A percentile compares a stretch with the other conserved stretches of the same genome.
These are phyloP conservation scores for Hypocreales sp. DNA, from an alignment of 2,329 filamentous ascomycete species.

Conservation along the genomic window DNA sequence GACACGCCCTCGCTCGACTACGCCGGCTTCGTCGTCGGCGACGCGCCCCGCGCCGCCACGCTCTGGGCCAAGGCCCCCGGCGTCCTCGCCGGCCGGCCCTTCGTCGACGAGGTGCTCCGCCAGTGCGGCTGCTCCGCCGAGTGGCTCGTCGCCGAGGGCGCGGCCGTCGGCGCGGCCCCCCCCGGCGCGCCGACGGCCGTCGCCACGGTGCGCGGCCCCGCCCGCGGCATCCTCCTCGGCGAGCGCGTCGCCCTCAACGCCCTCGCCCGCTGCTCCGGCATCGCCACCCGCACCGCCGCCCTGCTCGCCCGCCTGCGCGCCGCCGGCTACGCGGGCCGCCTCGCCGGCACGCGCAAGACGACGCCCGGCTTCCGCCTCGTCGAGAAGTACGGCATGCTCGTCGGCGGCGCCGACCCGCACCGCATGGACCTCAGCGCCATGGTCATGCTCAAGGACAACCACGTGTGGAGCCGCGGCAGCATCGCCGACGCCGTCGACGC, in stretches of 20 bases:
- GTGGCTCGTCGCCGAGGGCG: constrained; percentile 73
- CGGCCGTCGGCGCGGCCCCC: constrained; percentile 43
- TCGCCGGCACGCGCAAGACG: constrained; percentile 95
- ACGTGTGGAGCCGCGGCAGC: constrained; percentile 80
- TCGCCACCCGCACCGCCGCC: constrained; percentile 54
- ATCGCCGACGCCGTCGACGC: constrained; percentile 77
- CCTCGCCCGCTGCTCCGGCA: constrained; percentile 77
- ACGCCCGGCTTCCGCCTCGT: constrained; percentile 90
- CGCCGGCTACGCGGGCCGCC: constrained; percentile 62
- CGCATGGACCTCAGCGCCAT: constrained; percentile 83
- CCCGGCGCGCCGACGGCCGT: constrained; percentile 35
- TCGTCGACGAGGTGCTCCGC: constrained; percentile 84
- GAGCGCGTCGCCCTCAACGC: constrained; percentile 89
- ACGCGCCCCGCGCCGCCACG: constrained; percentile 44
- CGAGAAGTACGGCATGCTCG: constrained; percentile 96
- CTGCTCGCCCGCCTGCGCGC: constrained; percentile 40
- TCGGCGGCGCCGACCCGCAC: constrained; percentile 84
- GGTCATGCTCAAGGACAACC: constrained; percentile 99
- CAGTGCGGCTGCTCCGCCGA: constrained; percentile 85
- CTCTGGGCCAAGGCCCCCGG: constrained; percentile 59
- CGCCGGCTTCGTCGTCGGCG: constrained; percentile 89
- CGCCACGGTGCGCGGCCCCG: constrained; percentile 75
- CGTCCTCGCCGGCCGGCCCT: constrained; percentile 79
- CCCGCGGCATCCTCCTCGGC: constrained; percentile 66
- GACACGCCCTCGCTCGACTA: constrained; percentile 96